These are phyloP conservation scores for Phtheirospermum japonicum DNA, from an alignment of 257 asterid species.

Conservation along the genomic window DNA sequence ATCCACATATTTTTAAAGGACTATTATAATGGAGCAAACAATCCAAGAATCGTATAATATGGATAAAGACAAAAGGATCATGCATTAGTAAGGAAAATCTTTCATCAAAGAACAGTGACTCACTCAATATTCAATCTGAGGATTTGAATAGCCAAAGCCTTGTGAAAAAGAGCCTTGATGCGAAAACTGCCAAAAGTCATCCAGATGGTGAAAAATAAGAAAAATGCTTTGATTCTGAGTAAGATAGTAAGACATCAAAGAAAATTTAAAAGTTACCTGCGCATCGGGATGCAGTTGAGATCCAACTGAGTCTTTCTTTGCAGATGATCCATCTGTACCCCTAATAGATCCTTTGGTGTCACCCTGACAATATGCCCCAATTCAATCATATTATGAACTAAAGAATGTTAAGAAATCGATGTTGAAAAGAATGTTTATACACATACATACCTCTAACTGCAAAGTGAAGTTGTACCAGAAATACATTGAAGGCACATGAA, in stretches of 20 bases:
- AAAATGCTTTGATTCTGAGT: not conserved
- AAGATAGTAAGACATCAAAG: slow-evolving; percentile 5
- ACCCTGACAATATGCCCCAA: slow-evolving; percentile 36
- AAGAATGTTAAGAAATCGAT: not conserved
- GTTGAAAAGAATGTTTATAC: not conserved
- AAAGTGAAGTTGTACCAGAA: slow-evolving; percentile 25
- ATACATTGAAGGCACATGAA: slow-evolving; percentile 13
- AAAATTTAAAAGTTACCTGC: slow-evolving; percentile 38
- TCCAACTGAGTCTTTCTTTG: slow-evolving; percentile 39
- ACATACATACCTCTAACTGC: slow-evolving; percentile 52
- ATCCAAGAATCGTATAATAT: not conserved
- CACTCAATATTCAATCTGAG: slow-evolving; percentile 46
- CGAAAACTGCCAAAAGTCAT: slow-evolving; percentile 41
- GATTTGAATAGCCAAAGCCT: slow-evolving; percentile 50
- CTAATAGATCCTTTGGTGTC: slow-evolving; percentile 57
- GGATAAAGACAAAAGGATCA: not conserved
- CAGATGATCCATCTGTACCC: slow-evolving; percentile 48
- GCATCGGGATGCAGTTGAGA: slow-evolving; percentile 41
- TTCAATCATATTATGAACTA: slow-evolving; percentile 12
- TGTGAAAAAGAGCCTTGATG: slow-evolving; percentile 49
- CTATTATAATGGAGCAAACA: not conserved
- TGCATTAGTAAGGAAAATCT: not conserved
- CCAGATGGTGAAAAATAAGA: slow-evolving; percentile 11
- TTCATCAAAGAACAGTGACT: slow-evolving; percentile 18
- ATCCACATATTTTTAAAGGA: not conserved